Percentiles rank a stretch among this genome's conserved stretches.
Evolutionary conservation across 163 green algal species (phyloP).

Genomic region (Scenedesmus sp.): DNA sequence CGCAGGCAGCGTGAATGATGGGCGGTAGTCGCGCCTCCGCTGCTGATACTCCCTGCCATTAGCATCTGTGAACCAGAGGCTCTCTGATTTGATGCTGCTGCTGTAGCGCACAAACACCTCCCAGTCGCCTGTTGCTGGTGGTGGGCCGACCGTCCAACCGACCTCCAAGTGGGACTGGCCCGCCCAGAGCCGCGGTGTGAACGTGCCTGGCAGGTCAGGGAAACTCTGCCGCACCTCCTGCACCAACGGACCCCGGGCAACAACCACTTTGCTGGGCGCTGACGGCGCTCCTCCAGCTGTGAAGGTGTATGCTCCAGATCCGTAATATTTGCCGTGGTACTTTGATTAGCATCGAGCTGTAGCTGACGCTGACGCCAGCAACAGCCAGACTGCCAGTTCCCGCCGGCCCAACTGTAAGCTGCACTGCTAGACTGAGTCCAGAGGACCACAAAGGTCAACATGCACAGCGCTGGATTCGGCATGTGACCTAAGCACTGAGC

Average conservation of each 20-base stretch:
- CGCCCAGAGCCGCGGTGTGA: constrained; percentile 65
- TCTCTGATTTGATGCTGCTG: background rate
- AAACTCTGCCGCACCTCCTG: constrained; percentile 3
- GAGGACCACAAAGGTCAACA: too few relatives aligned
- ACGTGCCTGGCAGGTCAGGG: background rate
- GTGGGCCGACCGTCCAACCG: constrained; percentile 84
- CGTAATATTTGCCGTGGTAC: background rate
- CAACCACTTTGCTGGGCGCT: background rate
- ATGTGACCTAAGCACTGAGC: too few relatives aligned
- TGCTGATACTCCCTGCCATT: constrained; percentile 83
- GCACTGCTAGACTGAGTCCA: background rate
- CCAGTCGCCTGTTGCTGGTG: background rate
- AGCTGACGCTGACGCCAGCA: background rate
- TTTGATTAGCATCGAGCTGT: background rate
- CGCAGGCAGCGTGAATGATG: constrained; percentile 69
- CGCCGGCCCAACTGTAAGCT: background rate
- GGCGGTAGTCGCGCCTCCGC: constrained; percentile 61
- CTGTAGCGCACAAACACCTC: constrained; percentile 21
- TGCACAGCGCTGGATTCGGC: too few relatives aligned
- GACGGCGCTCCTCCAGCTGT: background rate
- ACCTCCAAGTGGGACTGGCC: constrained; percentile 71
- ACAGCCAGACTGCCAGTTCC: background rate
- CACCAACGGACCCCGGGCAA: background rate
- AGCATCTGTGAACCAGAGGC: constrained; percentile 82
- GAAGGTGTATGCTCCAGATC: constrained; percentile 7